Evolutionary conservation across 2,329 filamentous ascomycete species (phyloP).

Genomic region (Clonostachys chloroleuca): DNA sequence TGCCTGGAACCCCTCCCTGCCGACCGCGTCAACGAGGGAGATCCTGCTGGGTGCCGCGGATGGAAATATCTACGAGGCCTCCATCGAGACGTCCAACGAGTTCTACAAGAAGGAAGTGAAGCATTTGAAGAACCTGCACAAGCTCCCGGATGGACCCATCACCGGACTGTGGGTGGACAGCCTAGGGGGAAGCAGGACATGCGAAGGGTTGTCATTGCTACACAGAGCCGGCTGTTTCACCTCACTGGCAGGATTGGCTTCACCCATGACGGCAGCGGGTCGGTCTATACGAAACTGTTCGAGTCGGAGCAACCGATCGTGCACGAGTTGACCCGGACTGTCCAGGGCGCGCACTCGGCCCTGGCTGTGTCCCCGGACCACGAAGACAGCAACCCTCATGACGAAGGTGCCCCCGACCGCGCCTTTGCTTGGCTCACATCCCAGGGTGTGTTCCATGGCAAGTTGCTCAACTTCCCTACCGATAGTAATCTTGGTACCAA

Average conservation of each 20-base stretch:
- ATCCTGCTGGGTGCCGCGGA: constrained; percentile 90
- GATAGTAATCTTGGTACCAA: constrained; percentile 63
- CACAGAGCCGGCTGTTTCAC: constrained; percentile 73
- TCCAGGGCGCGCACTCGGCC: constrained; percentile 48
- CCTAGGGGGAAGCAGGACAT: constrained; percentile 65
- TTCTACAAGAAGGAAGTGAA: constrained; percentile 95
- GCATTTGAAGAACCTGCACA: constrained; percentile 81
- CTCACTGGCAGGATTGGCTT: constrained; percentile 74
- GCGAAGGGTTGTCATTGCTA: constrained; percentile 75
- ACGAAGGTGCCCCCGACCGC: constrained; percentile 45
- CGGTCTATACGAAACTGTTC: constrained; percentile 84
- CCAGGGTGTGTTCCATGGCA: constrained; percentile 85
- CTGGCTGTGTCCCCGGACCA: constrained; percentile 75
- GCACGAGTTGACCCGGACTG: constrained; percentile 61
- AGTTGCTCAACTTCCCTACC: constrained; percentile 58
- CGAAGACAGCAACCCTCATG: constrained; percentile 39
- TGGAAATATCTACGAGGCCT: constrained; percentile 91
- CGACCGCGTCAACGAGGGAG: constrained; percentile 90
- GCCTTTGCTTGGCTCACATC: constrained; percentile 88
- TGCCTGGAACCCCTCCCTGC: constrained; percentile 90
- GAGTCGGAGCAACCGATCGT: constrained; percentile 77
- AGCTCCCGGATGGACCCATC: constrained; percentile 75
- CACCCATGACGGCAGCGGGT: constrained; percentile 74
- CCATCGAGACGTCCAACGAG: constrained; percentile 89
- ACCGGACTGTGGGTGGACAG: constrained; percentile 83